These are phyloP conservation scores for Chalciporus piperatus DNA, from an alignment of 768 basidiomycete genomes.

Conservation along the genomic window DNA sequence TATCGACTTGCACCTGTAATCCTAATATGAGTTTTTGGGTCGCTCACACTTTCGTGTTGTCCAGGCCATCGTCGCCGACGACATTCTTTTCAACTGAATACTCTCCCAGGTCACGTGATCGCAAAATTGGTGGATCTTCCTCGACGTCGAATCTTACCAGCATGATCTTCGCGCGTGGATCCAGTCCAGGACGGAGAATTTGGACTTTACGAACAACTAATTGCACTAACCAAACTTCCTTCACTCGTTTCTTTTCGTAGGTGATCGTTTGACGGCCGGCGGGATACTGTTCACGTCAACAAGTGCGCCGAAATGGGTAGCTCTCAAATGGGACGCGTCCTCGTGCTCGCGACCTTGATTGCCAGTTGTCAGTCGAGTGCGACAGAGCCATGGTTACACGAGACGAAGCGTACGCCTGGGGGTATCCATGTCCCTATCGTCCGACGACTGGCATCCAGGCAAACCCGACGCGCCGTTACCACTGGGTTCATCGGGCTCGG, in stretches of 20 bases:
- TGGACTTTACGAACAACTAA: not conserved
- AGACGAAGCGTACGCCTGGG: conserved; percentile 8
- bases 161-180: not conserved
- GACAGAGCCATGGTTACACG: not conserved
- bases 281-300: not conserved
- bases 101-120: conserved; percentile 9
- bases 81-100: not conserved
- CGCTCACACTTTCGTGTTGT: not conserved
- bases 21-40: not conserved
- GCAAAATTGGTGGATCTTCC: not conserved
- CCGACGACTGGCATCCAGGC: conserved; percentile 1
- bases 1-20: conserved; percentile 5
- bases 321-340: conserved; percentile 3
- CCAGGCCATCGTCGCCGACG: too few species aligned
- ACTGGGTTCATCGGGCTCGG: conserved; percentile 52
- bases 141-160: not conserved
- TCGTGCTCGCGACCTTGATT: conserved; percentile 7
- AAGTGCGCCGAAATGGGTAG: conserved; percentile 10
- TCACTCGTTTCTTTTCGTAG: not conserved
- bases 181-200: not conserved
- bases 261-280: not conserved
- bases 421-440: conserved; percentile 26
- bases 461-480: conserved; percentile 9
- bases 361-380: conserved; percentile 1
- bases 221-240: not conserved